Conservation (phyloP, 352 stramenopile genomes). For the Plasmopara muralis region DNA sequence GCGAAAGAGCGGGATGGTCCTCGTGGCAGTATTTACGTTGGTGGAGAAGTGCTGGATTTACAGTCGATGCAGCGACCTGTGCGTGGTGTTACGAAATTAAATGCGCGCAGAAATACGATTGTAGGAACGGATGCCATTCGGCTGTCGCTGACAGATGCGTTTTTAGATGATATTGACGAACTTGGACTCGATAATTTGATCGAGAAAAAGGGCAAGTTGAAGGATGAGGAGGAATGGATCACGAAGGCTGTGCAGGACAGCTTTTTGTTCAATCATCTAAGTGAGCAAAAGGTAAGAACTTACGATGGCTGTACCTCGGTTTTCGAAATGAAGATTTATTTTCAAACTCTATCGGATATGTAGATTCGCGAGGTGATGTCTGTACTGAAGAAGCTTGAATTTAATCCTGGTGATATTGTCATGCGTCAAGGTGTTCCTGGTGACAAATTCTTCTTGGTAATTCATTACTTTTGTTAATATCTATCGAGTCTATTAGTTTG, state of each 20-base stretch:
- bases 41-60: slow-evolving; percentile 72
- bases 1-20: slow-evolving; percentile 49
- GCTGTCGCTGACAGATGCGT: slow-evolving; percentile 57
- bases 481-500: background rate
- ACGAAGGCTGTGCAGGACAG: slow-evolving; percentile 85
- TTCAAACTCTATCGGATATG: background rate
- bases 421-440: slow-evolving; percentile 90
- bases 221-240: slow-evolving; percentile 79
- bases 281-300: slow-evolving; percentile 65
- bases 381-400: slow-evolving; percentile 76
- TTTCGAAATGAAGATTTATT: background rate
- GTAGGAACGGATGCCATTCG: slow-evolving; percentile 80
- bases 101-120: slow-evolving; percentile 69
- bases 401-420: slow-evolving; percentile 83
- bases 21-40: slow-evolving; percentile 78
- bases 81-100: slow-evolving; percentile 57
- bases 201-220: slow-evolving; percentile 51
- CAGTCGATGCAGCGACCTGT: slow-evolving; percentile 82
- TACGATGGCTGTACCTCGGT: background rate
- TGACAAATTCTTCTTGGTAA: slow-evolving; percentile 92
- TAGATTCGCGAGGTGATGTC: slow-evolving; percentile 83
- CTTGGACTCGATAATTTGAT: slow-evolving; percentile 14
- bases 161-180: slow-evolving; percentile 34
- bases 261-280: slow-evolving; percentile 92
- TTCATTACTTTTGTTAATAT: background rate